Evolutionary conservation across 139 green algal species (phyloP).

Genomic region (Parachlorella kessleri): DNA sequence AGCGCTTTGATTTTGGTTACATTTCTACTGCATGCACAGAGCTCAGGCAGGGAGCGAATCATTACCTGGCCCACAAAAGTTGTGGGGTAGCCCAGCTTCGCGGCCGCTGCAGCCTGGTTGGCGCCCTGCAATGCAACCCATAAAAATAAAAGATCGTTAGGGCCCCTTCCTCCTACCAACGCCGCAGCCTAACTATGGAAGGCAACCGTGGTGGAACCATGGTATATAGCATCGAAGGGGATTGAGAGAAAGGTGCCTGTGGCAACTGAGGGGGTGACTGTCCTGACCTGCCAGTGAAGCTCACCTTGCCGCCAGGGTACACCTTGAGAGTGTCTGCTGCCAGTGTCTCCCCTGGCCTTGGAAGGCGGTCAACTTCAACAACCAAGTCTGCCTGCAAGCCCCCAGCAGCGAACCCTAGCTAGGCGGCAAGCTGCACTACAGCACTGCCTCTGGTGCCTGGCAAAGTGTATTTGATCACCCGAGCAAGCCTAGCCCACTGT

Average conservation of each 20-base stretch:
- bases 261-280: background rate
- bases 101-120: slow-evolving; percentile 89
- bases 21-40: too few species aligned
- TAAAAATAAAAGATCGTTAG: background rate
- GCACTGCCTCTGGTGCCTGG: too few species aligned
- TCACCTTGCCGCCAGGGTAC: slow-evolving; percentile 80
- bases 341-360: slow-evolving; percentile 80
- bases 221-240: too few species aligned
- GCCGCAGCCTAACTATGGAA: too few species aligned
- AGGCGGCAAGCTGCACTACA: too few species aligned
- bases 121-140: slow-evolving; percentile 81
- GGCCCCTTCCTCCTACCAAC: background rate
- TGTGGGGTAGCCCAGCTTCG: slow-evolving; percentile 73
- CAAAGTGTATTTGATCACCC: too few species aligned
- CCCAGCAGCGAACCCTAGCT: too few species aligned
- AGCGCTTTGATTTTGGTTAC: too few species aligned
- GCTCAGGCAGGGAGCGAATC: too few species aligned
- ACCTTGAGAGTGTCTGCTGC: slow-evolving; percentile 56
- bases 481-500: too few species aligned
- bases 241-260: too few species aligned
- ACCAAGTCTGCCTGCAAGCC: slow-evolving; percentile 80
- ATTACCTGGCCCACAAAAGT: slow-evolving; percentile 74
- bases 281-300: background rate
- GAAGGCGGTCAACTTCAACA: slow-evolving; percentile 70
- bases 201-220: too few species aligned